Base-by-base conservation (phyloP, 1,284 basidiomycete species). In the Apiotrichum laibachii region DNA sequence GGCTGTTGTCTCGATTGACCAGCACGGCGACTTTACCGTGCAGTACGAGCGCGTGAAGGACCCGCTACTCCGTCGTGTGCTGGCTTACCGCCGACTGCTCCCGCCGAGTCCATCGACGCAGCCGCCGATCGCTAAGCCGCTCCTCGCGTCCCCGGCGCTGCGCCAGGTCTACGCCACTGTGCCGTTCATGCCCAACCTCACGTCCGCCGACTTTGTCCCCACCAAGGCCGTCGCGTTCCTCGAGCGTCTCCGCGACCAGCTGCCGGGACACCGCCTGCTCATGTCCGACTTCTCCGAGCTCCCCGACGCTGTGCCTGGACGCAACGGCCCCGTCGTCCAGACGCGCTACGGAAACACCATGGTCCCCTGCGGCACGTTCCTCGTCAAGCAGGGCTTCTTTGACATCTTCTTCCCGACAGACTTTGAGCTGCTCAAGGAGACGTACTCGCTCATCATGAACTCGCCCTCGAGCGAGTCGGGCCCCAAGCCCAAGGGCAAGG, bases 381-480 rank as follows among this genome's bases (percentile, higher is more conserved):
- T 95, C 66, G 96, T 99, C 58, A 87, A 88, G 66, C 96, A 91
- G 72, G 96, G 96, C 13, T 95, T 87, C 80, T 99, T 99, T 77
- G 96, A 99, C 79, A 99, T 99, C 65, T 93, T 99, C 82, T 99
- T 99, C 81, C 96, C 96, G 2, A 99, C 95, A 9, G 75, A 94
- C 72, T 99, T 99, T 67, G 84, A 86, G 53, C 83, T 84, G 21
- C 82, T 99, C 31, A 82, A 88, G 51, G 89, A 93, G 73, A 88
- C 93, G 83, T 96, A 96, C 77, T 88, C 91, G 71, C 82, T 86
- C 66, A 83, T 88, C 63, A 85, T 95, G 64, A 77, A 75, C 55
- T 74, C 72, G 11, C 75, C 75, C 2, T 59, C 72, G 46, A 44
- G 58, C 13, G 54, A 39, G 21, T 22, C 50, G 15, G 53, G 22